Evolutionary conservation across 2,329 filamentous ascomycete genomes (phyloP), one percentile per base, ranked within the genome.

Genomic region (Myriosclerotinia curreyana): DNA sequence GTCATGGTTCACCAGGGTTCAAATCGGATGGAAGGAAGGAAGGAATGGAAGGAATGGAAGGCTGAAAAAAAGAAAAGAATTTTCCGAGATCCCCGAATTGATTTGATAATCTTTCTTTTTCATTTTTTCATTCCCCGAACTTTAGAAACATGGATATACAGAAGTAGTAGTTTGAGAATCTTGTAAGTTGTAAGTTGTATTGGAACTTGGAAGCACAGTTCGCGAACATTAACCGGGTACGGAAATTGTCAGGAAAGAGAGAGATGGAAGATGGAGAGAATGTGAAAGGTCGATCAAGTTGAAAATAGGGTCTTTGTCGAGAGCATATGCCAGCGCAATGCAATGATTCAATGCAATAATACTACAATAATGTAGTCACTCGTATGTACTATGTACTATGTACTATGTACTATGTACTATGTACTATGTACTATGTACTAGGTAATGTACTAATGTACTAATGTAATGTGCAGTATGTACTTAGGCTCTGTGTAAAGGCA

Each of bases 1-100:
- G 46, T 58, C 31, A 15, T 63, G 61, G 61, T 58, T 63, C 61
- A 58, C 46, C n/a, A 58, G 44, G 61, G 53, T 58, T 44, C 34
- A 58, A 38, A 49, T 58, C 34, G 52, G 52, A 56, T 38, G 60
- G 51, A 54, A 31, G 36, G 51, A 42, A 36, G 36, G 50, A 62
- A 62, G 60, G 50, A 46, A 58, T 50, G 36, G 50, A 62, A 62
- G 60, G 50, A 46, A 58, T 50, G 51, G 61, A 56, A 49, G 52
- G 61, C 51, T 49, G 61, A 63, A 58, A 49, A 56, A 49, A 56
- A 56, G 31, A 31, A 58, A 56, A 36, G 17, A 40, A 49, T 58
- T 58, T 49, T 46, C 52, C 52, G 42, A 56, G 44, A 63, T 58
- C 36, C 20, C 60, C 44, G 52, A 42, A 44, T 61, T 61, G 59